Evolutionary conservation across 2,329 filamentous ascomycete genomes (phyloP).

Genomic region (Ophiostoma quercus): DNA sequence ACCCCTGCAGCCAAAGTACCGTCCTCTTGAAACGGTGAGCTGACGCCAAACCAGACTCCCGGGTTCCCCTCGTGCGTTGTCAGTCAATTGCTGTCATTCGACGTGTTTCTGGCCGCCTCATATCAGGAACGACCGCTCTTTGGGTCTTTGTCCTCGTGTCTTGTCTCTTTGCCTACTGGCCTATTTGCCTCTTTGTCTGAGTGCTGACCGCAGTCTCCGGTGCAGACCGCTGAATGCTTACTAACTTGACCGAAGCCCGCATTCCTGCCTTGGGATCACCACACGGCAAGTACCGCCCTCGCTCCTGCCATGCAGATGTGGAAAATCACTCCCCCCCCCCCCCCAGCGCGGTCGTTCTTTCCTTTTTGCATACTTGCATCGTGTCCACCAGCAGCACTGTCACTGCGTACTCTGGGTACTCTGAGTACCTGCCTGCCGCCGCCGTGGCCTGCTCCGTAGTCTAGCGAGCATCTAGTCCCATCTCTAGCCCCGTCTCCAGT

Average conservation of each 20-base stretch:
- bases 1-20: slow-evolving; percentile 7
- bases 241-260: background rate
- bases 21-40: slow-evolving; percentile 12
- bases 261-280: background rate
- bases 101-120: background rate
- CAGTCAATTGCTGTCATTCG: background rate
- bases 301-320: background rate
- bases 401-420: too few species aligned
- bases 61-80: slow-evolving; percentile 9
- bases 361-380: background rate
- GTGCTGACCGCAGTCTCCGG: too few species aligned
- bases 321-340: background rate
- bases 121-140: background rate
- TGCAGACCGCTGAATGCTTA: background rate
- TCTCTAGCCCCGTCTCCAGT: background rate
- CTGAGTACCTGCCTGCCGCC: background rate
- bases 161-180: background rate
- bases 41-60: slow-evolving; percentile 9
- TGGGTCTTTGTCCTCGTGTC: background rate
- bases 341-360: background rate
- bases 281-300: background rate
- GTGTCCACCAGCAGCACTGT: too few species aligned
- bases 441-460: background rate
- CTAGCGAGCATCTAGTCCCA: background rate
- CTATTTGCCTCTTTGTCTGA: background rate